These are phyloP conservation scores for Phialophora expanda DNA, from an alignment of 2,329 filamentous ascomycete species.

Conservation along the genomic window DNA sequence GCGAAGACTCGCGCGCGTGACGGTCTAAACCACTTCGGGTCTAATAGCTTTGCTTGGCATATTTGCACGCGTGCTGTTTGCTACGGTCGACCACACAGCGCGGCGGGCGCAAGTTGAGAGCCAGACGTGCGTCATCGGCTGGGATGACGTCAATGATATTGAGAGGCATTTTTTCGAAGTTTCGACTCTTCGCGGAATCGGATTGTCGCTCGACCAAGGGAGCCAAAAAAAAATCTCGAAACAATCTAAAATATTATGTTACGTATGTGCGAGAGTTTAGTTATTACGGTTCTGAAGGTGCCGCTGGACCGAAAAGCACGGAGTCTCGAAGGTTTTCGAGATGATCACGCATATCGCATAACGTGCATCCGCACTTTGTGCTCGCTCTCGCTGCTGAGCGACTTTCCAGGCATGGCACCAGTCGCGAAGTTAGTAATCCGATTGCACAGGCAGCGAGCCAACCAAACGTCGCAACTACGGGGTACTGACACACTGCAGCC, in stretches of 20 bases:
- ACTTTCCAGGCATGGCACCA: neutral
- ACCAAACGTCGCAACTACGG: neutral
- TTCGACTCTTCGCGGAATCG: neutral
- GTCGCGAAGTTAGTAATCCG: neutral
- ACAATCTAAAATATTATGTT: neutral
- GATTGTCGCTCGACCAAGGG: neutral
- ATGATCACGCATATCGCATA: neutral
- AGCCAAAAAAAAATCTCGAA: too few species aligned
- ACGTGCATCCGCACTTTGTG: neutral
- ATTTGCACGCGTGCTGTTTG: neutral
- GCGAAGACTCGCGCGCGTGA: slow-evolving; percentile 3
- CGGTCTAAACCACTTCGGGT: slow-evolving; percentile 10
- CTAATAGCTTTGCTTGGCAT: neutral
- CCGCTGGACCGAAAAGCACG: neutral
- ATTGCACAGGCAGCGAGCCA: neutral
- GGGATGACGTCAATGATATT: neutral
- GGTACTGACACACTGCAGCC: neutral
- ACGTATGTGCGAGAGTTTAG: neutral
- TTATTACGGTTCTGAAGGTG: neutral
- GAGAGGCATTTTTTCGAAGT: neutral
- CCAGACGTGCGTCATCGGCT: neutral
- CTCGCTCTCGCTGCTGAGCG: neutral
- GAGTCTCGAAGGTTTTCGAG: neutral
- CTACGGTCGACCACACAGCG: neutral
- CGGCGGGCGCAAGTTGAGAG: neutral